Conservation (phyloP, 1,139 yeast genomes). For the Saccharomyces uvarum region DNA sequence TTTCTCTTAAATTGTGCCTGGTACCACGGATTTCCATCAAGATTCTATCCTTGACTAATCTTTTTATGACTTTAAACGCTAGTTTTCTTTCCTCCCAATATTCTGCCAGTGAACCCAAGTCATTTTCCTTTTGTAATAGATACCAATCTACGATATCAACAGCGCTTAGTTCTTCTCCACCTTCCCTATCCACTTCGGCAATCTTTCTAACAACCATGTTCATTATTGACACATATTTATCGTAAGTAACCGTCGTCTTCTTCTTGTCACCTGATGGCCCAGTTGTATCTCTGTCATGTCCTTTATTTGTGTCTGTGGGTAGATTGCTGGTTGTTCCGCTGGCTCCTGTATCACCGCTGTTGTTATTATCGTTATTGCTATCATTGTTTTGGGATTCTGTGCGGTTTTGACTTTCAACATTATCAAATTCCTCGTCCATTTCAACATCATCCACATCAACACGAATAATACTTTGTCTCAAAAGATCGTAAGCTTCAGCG, state of each 20-base stretch:
- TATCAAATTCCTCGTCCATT: slow-evolving; percentile 56
- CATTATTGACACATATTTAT: slow-evolving; percentile 79
- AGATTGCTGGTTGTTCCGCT: slow-evolving; percentile 5
- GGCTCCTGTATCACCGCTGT: slow-evolving; percentile 6
- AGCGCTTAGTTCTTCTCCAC: slow-evolving; percentile 61
- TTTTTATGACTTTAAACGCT: slow-evolving; percentile 71
- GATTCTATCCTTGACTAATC: slow-evolving; percentile 79
- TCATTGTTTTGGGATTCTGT: slow-evolving; percentile 16
- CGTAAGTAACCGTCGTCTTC: slow-evolving; percentile 64
- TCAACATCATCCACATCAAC: slow-evolving; percentile 94
- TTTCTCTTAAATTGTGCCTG: slow-evolving; percentile 37
- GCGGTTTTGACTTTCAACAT: slow-evolving; percentile 27
- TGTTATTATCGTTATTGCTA: slow-evolving; percentile 9
- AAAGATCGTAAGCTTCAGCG: slow-evolving; percentile 84
- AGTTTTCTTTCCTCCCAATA: slow-evolving; percentile 63
- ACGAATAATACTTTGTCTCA: slow-evolving; percentile 85
- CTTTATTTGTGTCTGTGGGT: background rate
- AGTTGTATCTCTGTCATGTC: background rate
- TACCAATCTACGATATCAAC: slow-evolving; percentile 74
- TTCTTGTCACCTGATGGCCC: slow-evolving; percentile 14
- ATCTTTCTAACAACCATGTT: slow-evolving; percentile 68
- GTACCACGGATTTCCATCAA: slow-evolving; percentile 73
- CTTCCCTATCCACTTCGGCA: slow-evolving; percentile 41
- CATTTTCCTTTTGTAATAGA: slow-evolving; percentile 65
- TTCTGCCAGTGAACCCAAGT: slow-evolving; percentile 61